Conservation (phyloP, 495 filamentous ascomycete genomes). For the Penicillium macrosclerotiorum region DNA sequence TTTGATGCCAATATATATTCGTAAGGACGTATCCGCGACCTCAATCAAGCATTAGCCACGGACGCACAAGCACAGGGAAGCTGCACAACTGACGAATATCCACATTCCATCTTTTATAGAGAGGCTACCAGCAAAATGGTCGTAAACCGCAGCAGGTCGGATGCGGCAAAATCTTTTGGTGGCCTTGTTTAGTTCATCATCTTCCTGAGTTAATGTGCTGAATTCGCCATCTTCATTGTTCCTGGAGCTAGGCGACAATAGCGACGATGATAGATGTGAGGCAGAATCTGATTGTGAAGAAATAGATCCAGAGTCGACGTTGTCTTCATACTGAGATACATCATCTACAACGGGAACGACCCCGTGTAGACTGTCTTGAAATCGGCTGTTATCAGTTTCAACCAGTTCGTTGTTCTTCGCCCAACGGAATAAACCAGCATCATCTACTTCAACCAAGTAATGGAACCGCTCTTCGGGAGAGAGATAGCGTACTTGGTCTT, state of each 20-base stretch:
- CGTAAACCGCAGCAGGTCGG: conserved; percentile 66
- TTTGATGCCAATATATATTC: conserved; percentile 90
- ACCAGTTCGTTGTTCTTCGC: conserved; percentile 75
- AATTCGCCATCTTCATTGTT: conserved; percentile 53
- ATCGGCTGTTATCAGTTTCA: conserved; percentile 66
- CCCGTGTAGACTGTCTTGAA: conserved; percentile 74
- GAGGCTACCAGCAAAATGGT: conserved; percentile 67
- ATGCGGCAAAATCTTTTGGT: conserved; percentile 64
- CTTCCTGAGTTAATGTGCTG: conserved; percentile 3
- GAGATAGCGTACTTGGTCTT: conserved; percentile 71
- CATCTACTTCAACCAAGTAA: conserved; percentile 70
- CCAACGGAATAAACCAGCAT: conserved; percentile 69
- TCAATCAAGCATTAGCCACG: too few relatives aligned
- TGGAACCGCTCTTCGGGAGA: conserved; percentile 67
- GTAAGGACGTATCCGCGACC: conserved; percentile 73
- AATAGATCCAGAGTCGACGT: not conserved
- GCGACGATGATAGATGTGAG: conserved; percentile 7
- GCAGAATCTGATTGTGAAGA: not conserved
- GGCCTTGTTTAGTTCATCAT: conserved; percentile 44
- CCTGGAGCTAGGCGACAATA: conserved; percentile 19
- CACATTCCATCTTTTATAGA: conserved; percentile 78
- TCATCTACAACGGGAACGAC: conserved; percentile 67
- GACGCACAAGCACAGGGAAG: too few relatives aligned
- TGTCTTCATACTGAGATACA: conserved; percentile 45
- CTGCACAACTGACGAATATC: conserved; percentile 65